Percentiles rank a stretch among this genome's conserved stretches.
phyloP scores from a whole-genome alignment of 2,329 filamentous ascomycete species.

The Eurotiales sp. region DNA sequence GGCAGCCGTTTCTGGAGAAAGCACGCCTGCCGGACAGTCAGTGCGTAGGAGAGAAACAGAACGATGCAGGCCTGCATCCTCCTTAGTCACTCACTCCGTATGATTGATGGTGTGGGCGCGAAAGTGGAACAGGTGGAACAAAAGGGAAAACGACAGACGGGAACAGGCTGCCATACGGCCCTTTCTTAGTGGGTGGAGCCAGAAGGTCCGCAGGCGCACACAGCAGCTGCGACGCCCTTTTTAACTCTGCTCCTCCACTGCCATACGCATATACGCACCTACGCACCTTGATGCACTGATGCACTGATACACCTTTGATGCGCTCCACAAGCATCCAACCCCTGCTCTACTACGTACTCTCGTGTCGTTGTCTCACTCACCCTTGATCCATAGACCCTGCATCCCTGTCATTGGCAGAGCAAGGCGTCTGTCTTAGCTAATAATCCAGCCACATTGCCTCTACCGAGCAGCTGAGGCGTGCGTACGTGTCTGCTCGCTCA shows the following conservation, averaged over 20 bases:
- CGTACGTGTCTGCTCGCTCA: neutral
- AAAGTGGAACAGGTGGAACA: no score
- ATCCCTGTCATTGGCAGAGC: constrained; percentile 15
- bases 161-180: no score
- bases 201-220: neutral
- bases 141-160: no score
- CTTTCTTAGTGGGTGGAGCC: no score
- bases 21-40: neutral
- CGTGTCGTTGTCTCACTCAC: neutral
- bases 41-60: neutral
- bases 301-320: no score
- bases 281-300: no score
- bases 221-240: no score
- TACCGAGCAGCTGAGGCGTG: no score
- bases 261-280: no score
- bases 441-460: constrained; percentile 10
- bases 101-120: no score
- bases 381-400: constrained; percentile 1
- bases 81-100: no score
- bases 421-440: constrained; percentile 14
- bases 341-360: neutral
- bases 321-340: neutral
- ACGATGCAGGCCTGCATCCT: neutral
- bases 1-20: neutral
- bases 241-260: no score